Percentiles rank a stretch among this genome's conserved stretches.
These are phyloP conservation scores for Geosiphon pyriformis DNA, from an alignment of 192 early-diverging fungal genomes.

Conservation along the genomic window DNA sequence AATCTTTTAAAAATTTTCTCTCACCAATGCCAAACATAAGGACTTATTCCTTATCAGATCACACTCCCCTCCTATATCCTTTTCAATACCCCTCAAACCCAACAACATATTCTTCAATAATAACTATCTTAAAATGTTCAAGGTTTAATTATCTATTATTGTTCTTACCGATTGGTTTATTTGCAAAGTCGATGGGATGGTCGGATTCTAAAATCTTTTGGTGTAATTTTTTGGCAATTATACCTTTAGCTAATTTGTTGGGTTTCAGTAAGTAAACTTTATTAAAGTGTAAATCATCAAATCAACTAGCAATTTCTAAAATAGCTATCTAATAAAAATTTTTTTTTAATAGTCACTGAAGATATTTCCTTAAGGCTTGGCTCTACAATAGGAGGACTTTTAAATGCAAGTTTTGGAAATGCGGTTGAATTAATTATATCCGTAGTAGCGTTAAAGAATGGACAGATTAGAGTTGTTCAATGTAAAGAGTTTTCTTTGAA, in stretches of 20 bases:
- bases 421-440: conserved; percentile 82
- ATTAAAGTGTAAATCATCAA: too few relatives aligned
- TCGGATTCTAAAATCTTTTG: conserved; percentile 63
- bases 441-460: conserved; percentile 73
- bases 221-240: conserved; percentile 87
- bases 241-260: conserved; percentile 75
- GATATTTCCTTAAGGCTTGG: neutral
- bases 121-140: conserved; percentile 27
- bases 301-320: neutral
- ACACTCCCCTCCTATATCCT: too few relatives aligned
- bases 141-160: conserved; percentile 67
- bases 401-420: conserved; percentile 78
- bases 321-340: neutral
- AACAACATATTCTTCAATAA: neutral
- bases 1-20: too few relatives aligned
- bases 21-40: too few relatives aligned
- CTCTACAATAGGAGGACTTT: conserved; percentile 73
- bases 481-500: neutral
- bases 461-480: conserved; percentile 78
- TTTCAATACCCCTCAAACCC: too few relatives aligned
- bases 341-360: neutral
- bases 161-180: conserved; percentile 76
- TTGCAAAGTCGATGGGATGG: conserved; percentile 58
- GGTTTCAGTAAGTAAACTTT: neutral
- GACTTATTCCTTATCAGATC: too few relatives aligned